phyloP scores from a whole-genome alignment of 495 filamentous ascomycete genomes.

The Podospora didyma region DNA sequence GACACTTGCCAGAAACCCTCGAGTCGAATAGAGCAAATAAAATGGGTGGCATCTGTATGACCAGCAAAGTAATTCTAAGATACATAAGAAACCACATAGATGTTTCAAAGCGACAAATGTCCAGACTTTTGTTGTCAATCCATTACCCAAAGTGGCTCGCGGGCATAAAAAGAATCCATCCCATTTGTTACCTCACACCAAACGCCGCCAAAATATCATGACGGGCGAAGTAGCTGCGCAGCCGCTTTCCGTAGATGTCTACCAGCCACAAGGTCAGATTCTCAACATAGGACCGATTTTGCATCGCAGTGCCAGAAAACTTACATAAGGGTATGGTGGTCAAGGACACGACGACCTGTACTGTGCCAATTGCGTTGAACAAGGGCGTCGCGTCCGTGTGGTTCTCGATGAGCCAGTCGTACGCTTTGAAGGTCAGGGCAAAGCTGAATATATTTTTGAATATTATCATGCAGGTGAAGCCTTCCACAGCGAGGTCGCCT shows the following conservation, averaged over 20 bases:
- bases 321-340: slow-evolving; percentile 72
- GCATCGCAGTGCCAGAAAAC: slow-evolving; percentile 2
- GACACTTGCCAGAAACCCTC: too few relatives aligned
- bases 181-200: slow-evolving; percentile 19
- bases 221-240: slow-evolving; percentile 64
- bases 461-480: slow-evolving; percentile 83
- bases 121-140: too few relatives aligned
- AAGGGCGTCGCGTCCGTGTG: slow-evolving; percentile 51
- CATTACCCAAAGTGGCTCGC: too few relatives aligned
- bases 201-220: slow-evolving; percentile 65
- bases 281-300: not conserved
- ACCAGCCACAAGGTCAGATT: not conserved
- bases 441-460: slow-evolving; percentile 94
- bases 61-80: too few relatives aligned
- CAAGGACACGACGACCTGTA: slow-evolving; percentile 72
- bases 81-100: too few relatives aligned
- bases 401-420: slow-evolving; percentile 65
- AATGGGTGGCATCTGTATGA: too few relatives aligned
- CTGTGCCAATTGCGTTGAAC: slow-evolving; percentile 68
- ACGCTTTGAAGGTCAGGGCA: slow-evolving; percentile 75
- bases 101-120: too few relatives aligned
- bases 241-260: slow-evolving; percentile 81
- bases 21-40: too few relatives aligned
- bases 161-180: not conserved
- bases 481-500: slow-evolving; percentile 84